Evolutionary conservation across 352 stramenopile species (phyloP), one percentile per base, ranked within the genome.

Genomic region (Pythium brachiatum): DNA sequence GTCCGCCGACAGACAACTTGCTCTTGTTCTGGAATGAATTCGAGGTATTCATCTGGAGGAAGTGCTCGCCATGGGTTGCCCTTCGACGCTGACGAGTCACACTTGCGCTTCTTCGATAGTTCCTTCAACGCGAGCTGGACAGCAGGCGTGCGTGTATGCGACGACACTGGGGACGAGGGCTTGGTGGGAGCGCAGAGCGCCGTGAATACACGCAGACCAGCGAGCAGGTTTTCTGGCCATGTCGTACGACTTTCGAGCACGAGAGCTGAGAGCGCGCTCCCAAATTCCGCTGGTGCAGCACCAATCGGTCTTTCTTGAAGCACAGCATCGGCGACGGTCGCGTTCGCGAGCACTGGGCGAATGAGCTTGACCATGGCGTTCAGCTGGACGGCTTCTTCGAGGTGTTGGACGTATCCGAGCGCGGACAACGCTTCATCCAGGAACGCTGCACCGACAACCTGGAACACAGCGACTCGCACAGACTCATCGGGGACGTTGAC

Each of bases 331-430:
- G 79, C 76, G 38, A 90, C 76, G 1, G 54, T 27, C 9, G 59
- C 32, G n/a, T 71, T 82, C 11, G 70, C 72, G 2, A 89, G 63
- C 52, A 79, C 72, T 36, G 81, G 79, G 3, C 75, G 53, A 11
- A 89, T 71, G 26, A 90, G 79, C 46, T 82, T 85, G 18, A 82
- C 76, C 79, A 90, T 90, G 3, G 76, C 79, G 41, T 88, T 72
- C 29, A 90, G 53, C 36, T 89, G 73, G 29, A 75, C 71, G 1
- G 61, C 48, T 13, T 68, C 62, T 15, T 80, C 70, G 1, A 86
- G 53, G 18, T 75, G 74, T 15, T 88, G 74, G 31, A 86, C 69
- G 48, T 83, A 90, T 4, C 79, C 76, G 41, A 90, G 53, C 20
- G 69, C 72, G 3, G 68, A 68, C 9, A 90, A 57, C 60, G 83